Evolutionary conservation across 1,139 yeast species (phyloP).

Genomic region (Geotrichum candidum): DNA sequence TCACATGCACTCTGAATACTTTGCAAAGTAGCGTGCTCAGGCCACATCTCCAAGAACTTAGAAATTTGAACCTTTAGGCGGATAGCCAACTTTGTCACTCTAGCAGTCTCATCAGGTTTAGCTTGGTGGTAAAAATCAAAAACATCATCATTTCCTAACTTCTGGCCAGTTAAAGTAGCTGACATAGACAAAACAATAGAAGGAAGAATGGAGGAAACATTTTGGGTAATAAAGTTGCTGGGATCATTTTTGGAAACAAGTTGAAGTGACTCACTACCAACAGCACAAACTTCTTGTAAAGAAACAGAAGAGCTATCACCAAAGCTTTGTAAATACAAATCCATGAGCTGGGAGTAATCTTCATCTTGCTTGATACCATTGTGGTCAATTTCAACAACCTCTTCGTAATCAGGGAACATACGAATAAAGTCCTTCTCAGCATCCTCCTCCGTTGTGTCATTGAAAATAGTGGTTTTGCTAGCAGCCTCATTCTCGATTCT

Average conservation of each 20-base stretch:
- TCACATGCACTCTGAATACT: slow-evolving; percentile 59
- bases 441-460: slow-evolving; percentile 48
- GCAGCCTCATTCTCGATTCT: slow-evolving; percentile 53
- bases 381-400: slow-evolving; percentile 29
- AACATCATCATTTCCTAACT: slow-evolving; percentile 17
- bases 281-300: slow-evolving; percentile 3
- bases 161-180: slow-evolving; percentile 15
- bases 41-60: slow-evolving; percentile 68
- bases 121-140: slow-evolving; percentile 69
- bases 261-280: slow-evolving; percentile 16
- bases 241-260: slow-evolving; percentile 11
- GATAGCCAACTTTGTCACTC: slow-evolving; percentile 50
- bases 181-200: slow-evolving; percentile 9
- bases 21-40: slow-evolving; percentile 86
- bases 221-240: slow-evolving; percentile 8
- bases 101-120: slow-evolving; percentile 53
- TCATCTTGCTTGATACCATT: slow-evolving; percentile 8
- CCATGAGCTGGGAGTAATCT: slow-evolving; percentile 13
- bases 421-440: slow-evolving; percentile 65
- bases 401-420: slow-evolving; percentile 86
- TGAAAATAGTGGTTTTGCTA: slow-evolving; percentile 50
- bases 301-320: slow-evolving; percentile 11
- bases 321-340: slow-evolving; percentile 13
- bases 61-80: slow-evolving; percentile 45
- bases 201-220: slow-evolving; percentile 14